A percentile compares a stretch with the other conserved stretches of the same genome.
Evolutionary conservation across 208 protist species (phyloP).

Genomic region (Blastocrithidia nonstop): DNA sequence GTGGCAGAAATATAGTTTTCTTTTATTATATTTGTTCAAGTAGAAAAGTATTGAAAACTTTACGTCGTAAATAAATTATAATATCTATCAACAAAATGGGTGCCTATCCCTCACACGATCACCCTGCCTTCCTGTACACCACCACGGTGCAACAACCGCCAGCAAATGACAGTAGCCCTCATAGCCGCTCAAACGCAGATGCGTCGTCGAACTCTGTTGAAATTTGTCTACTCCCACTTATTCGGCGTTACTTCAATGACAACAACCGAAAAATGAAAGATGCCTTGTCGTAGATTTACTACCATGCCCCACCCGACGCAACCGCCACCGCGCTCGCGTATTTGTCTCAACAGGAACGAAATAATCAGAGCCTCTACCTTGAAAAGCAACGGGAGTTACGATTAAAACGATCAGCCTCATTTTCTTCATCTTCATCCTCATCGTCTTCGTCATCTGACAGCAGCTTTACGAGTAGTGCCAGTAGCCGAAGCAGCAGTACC

Average conservation of each 20-base stretch:
- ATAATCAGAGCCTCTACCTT: no score
- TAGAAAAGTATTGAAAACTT: not conserved
- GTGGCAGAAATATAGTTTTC: conserved; percentile 4
- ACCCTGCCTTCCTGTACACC: conserved; percentile 58
- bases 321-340: conserved; percentile 13
- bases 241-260: conserved; percentile 79
- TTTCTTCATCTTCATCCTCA: not conserved
- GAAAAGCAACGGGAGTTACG: no score
- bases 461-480: not conserved
- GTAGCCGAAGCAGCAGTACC: not conserved
- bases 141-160: conserved; percentile 49
- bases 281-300: conserved; percentile 21
- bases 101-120: conserved; percentile 75
- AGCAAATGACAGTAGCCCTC: conserved; percentile 14
- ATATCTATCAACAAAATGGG: conserved; percentile 35
- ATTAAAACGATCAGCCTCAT: not conserved
- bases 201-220: no score
- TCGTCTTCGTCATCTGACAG: not conserved
- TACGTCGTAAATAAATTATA: not conserved
- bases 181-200: not conserved
- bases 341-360: no score
- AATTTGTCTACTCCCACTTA: conserved; percentile 60
- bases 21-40: conserved; percentile 4
- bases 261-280: conserved; percentile 50
- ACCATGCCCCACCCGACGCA: conserved; percentile 20